Conservation (phyloP, 176 grass and related monocot genomes). For the Triticum timopheevii region DNA sequence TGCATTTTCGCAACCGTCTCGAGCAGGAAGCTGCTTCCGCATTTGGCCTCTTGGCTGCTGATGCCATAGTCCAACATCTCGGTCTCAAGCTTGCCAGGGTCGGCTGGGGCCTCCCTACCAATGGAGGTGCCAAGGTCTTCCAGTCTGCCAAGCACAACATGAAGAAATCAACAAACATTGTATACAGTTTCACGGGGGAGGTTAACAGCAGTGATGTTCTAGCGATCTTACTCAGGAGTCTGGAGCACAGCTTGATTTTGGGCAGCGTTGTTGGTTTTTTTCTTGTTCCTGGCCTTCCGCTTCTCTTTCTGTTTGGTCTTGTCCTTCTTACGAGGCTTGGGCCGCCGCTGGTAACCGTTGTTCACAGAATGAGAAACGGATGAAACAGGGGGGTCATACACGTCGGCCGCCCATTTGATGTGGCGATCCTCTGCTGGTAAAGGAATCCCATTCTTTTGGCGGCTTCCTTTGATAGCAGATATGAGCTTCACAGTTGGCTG, state of each 20-base stretch:
- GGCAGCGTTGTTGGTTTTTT: slow-evolving; percentile 17
- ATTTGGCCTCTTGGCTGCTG: slow-evolving; percentile 52
- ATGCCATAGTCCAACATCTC: slow-evolving; percentile 49
- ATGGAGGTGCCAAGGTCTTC: slow-evolving; percentile 14
- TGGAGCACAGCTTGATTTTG: slow-evolving; percentile 17
- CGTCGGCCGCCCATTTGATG: slow-evolving; percentile 68
- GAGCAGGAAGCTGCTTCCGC: slow-evolving; percentile 63
- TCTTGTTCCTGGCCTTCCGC: slow-evolving; percentile 53
- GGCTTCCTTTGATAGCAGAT: slow-evolving; percentile 71
- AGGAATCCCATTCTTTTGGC: slow-evolving; percentile 41
- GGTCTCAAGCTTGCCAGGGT: background rate
- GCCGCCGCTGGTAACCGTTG: slow-evolving; percentile 38
- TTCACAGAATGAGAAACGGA: slow-evolving; percentile 59
- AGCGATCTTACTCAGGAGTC: slow-evolving; percentile 37
- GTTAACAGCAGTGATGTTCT: background rate
- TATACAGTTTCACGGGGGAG: background rate
- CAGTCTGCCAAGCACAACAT: slow-evolving; percentile 16
- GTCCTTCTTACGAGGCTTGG: slow-evolving; percentile 50
- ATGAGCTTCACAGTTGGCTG: slow-evolving; percentile 44
- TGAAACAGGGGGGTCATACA: slow-evolving; percentile 66
- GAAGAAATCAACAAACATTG: background rate
- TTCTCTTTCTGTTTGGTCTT: slow-evolving; percentile 65
- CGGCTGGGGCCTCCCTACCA: background rate
- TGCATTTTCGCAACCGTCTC: slow-evolving; percentile 51
- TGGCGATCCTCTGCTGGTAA: slow-evolving; percentile 22